Evolutionary conservation across 129 eudicot genomes (phyloP).

Genomic region (Apium graveolens): DNA sequence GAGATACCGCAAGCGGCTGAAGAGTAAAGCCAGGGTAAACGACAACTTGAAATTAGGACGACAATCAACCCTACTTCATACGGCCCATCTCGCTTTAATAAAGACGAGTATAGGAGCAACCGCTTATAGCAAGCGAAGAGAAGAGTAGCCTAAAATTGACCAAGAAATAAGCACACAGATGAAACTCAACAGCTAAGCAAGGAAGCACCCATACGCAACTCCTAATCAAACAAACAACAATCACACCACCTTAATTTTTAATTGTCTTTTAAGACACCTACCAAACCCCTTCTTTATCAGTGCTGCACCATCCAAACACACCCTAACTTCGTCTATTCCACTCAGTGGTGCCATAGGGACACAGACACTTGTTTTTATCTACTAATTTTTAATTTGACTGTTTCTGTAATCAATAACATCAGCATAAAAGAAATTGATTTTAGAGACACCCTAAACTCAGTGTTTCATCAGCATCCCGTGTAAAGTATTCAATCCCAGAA

Average conservation of each 20-base stretch:
- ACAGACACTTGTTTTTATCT: neutral
- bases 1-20: neutral
- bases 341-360: neutral
- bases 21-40: neutral
- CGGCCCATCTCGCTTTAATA: neutral
- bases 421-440: no score
- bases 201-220: neutral
- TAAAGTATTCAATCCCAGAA: neutral
- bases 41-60: neutral
- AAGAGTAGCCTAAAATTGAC: neutral
- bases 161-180: neutral
- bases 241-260: neutral
- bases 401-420: neutral
- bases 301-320: neutral
- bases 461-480: neutral
- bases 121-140: neutral
- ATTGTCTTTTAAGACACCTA: neutral
- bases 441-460: neutral
- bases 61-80: neutral
- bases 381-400: neutral
- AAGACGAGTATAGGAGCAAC: neutral
- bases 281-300: neutral
- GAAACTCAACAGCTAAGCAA: neutral
- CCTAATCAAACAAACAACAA: neutral
- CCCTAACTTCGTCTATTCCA: neutral